Evolutionary conservation across 495 filamentous ascomycete species (phyloP).

Genomic region (Penicillium tannophilum): DNA sequence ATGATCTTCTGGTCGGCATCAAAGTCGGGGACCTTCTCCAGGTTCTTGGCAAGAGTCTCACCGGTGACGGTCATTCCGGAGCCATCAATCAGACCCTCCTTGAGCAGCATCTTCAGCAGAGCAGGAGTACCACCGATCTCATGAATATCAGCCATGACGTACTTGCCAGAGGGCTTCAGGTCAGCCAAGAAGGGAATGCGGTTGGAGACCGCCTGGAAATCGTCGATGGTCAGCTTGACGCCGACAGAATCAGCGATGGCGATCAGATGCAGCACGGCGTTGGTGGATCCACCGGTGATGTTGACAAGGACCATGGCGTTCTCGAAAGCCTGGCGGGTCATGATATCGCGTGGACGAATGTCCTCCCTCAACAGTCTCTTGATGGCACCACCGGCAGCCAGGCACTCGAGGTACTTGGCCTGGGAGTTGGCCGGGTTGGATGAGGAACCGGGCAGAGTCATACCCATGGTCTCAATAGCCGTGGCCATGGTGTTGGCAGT

Average conservation of each 20-base stretch:
- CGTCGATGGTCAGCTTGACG: constrained; percentile 91
- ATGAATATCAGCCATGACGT: constrained; percentile 91
- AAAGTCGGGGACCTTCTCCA: constrained; percentile 76
- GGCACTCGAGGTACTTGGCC: constrained; percentile 84
- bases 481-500: constrained; percentile 99
- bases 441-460: constrained; percentile 92
- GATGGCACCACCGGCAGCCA: constrained; percentile 81
- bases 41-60: constrained; percentile 89
- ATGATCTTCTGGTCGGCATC: constrained; percentile 86
- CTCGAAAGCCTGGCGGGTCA: constrained; percentile 91
- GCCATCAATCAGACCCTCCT: constrained; percentile 87
- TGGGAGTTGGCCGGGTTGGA: constrained; percentile 88
- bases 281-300: constrained; percentile 95
- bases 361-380: constrained; percentile 84
- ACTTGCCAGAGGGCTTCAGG: constrained; percentile 95
- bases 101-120: constrained; percentile 87
- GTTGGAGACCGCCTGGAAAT: constrained; percentile 95
- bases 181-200: constrained; percentile 91
- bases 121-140: constrained; percentile 90
- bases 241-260: constrained; percentile 95
- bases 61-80: constrained; percentile 91
- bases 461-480: constrained; percentile 94
- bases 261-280: constrained; percentile 95
- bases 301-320: constrained; percentile 95
- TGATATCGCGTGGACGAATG: constrained; percentile 84